Percentiles rank a stretch among this genome's conserved stretches.
phyloP scores from a whole-genome alignment of 2,329 filamentous ascomycete genomes.

The Fusarium setosum region DNA sequence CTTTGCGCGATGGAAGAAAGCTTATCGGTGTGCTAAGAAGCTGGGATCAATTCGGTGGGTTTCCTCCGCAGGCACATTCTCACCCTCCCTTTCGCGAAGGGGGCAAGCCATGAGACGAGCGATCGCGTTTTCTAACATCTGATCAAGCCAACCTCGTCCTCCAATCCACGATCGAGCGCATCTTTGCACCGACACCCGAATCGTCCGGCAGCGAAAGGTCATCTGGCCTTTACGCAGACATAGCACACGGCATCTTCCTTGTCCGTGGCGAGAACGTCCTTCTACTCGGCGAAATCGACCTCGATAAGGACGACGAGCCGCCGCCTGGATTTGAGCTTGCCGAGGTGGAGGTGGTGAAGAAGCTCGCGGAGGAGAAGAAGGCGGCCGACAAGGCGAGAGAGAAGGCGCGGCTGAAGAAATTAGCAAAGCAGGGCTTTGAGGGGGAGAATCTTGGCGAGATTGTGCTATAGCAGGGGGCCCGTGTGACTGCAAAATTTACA shows the following conservation, averaged over 20 bases:
- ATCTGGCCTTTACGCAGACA: constrained; percentile 79
- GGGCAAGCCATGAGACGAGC: neutral
- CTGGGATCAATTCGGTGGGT: constrained; percentile 97
- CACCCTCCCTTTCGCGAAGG: neutral
- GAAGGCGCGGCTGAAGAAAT: constrained; percentile 76
- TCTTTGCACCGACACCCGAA: constrained; percentile 72
- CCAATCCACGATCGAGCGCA: constrained; percentile 89
- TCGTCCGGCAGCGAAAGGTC: constrained; percentile 50
- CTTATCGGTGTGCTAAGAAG: constrained; percentile 91
- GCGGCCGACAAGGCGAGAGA: constrained; percentile 76
- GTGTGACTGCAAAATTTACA: neutral
- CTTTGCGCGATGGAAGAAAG: constrained; percentile 93
- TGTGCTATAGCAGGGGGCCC: constrained; percentile 60
- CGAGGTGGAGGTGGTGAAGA: constrained; percentile 76
- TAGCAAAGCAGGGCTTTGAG: constrained; percentile 86
- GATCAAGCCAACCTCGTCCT: constrained; percentile 90
- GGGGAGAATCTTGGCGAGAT: constrained; percentile 84
- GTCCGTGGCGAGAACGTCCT: constrained; percentile 98
- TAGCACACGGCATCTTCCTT: constrained; percentile 87
- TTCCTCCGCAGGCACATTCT: constrained; percentile 1
- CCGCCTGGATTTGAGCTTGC: constrained; percentile 77
- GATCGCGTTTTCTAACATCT: constrained; percentile 20
- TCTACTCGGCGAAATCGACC: constrained; percentile 93
- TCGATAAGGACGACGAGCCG: constrained; percentile 93
- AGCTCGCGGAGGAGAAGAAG: constrained; percentile 78